Base-by-base conservation (phyloP, 2,329 filamentous ascomycete species). In the Talaromyces sp. region DNA sequence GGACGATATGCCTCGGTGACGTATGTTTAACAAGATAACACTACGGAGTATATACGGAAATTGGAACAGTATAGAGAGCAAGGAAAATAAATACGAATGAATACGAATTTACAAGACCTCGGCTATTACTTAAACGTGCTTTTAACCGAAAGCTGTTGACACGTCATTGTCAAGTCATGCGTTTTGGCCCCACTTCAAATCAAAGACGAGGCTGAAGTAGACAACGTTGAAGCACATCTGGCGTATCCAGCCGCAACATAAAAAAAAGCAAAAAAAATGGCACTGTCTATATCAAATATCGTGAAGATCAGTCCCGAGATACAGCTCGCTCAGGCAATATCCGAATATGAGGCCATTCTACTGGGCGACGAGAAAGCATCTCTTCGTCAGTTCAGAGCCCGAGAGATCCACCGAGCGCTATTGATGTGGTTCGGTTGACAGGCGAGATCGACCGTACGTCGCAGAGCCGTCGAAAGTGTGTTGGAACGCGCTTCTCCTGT, bases 351-450 rank as follows among this genome's bases (percentile, higher is more conserved):
- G 52, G 32, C 57, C 19, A 15, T 53, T 33, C 17, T 59, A 6
- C 25, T 15, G 4, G 22, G 27, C 30, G 57, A 59, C 3, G 57
- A 59, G 8, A 59, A 59, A 19, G 27, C 10, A 13, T 39, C 17
- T 11, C 32, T 53, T 9, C 11, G 32, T 9, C 22, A 59, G 25
- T 22, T 59, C 39, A 58, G 54, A 36, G 32, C n/a, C 25, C 51
- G 15, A 53, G 15, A 53, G 10, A 47, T 22, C 42, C 17, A 47
- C 30, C 44, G 36, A 32, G 52, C 32, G 57, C 57, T n/a, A 54
- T 59, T 17, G 57, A 59, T 36, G 36, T 59, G 27, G 25, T 59
- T 25, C 30, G 57, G 15, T 42, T 59, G 19, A 59, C 57, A 42
- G 47, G 47, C 25, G 57, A 53, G 8, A 59, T 59, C 25, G 57